Percentiles rank a stretch among this genome's conserved stretches.
These are phyloP conservation scores for Blastobotrys robertii DNA, from an alignment of 805 yeast species.

Conservation along the genomic window DNA sequence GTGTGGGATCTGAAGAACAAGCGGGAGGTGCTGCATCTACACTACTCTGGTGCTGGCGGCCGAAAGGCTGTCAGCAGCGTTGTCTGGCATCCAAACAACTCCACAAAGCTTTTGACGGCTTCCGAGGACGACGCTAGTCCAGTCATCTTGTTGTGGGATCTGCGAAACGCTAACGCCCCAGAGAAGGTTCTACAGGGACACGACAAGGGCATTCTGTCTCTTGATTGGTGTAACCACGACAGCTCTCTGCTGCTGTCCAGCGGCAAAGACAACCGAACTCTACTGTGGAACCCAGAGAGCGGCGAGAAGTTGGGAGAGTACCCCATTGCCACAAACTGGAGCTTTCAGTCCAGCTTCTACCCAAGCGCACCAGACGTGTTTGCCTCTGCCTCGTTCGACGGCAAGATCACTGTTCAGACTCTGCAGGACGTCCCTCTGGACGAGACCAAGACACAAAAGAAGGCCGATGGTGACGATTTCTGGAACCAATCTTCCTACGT, in stretches of 20 bases:
- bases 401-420: slow-evolving; percentile 70
- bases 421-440: slow-evolving; percentile 60
- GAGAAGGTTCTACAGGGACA: slow-evolving; percentile 69
- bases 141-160: slow-evolving; percentile 81
- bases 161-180: slow-evolving; percentile 90
- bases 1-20: slow-evolving; percentile 89
- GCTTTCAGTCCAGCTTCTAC: slow-evolving; percentile 80
- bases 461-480: slow-evolving; percentile 58
- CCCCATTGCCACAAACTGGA: slow-evolving; percentile 91
- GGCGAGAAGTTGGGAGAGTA: slow-evolving; percentile 73
- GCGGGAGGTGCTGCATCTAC: slow-evolving; percentile 79
- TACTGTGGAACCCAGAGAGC: slow-evolving; percentile 80
- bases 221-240: slow-evolving; percentile 91
- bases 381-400: slow-evolving; percentile 59
- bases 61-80: slow-evolving; percentile 71
- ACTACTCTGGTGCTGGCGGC: slow-evolving; percentile 42
- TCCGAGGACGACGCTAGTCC: slow-evolving; percentile 75
- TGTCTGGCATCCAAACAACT: slow-evolving; percentile 89
- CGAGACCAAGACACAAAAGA: slow-evolving; percentile 34
- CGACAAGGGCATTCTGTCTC: slow-evolving; percentile 73
- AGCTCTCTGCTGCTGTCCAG: slow-evolving; percentile 71
- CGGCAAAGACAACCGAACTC: slow-evolving; percentile 82
- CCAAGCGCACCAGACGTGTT: slow-evolving; percentile 82
- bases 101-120: slow-evolving; percentile 82
- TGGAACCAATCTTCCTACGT: slow-evolving; percentile 50